A percentile compares a stretch with the other conserved stretches of the same genome.
phyloP scores from a whole-genome alignment of 352 stramenopile genomes.

The Pythium plurisporium region DNA sequence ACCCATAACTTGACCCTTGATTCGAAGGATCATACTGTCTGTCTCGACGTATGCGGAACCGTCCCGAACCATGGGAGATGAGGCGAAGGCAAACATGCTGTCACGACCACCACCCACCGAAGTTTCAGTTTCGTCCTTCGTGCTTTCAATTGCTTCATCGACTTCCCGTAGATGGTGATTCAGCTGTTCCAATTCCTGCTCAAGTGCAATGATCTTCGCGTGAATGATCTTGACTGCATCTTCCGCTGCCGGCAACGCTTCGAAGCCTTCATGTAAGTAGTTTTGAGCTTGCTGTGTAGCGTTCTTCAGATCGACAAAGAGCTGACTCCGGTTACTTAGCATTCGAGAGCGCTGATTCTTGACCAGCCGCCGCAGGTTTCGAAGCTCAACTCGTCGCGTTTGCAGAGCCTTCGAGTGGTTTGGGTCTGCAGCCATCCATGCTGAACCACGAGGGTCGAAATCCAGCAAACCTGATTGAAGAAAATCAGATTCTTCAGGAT shows the following conservation, averaged over 20 bases:
- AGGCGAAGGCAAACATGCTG: conserved; percentile 47
- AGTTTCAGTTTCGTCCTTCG: conserved; percentile 53
- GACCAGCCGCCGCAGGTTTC: conserved; percentile 67
- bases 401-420: conserved; percentile 49
- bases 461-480: conserved; percentile 69
- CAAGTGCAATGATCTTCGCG: conserved; percentile 71
- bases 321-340: conserved; percentile 73
- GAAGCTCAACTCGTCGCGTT: conserved; percentile 52
- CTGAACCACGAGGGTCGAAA: conserved; percentile 37
- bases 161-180: conserved; percentile 61
- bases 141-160: conserved; percentile 65
- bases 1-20: conserved; percentile 49
- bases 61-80: conserved; percentile 8
- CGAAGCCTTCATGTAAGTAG: conserved; percentile 81
- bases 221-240: conserved; percentile 82
- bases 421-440: conserved; percentile 6
- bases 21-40: conserved; percentile 44
- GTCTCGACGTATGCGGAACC: conserved; percentile 15
- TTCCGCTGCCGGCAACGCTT: conserved; percentile 64
- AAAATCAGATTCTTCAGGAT: conserved; percentile 64
- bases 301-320: conserved; percentile 79
- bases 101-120: conserved; percentile 41
- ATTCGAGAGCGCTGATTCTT: conserved; percentile 83
- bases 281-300: conserved; percentile 79
- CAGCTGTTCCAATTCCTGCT: conserved; percentile 69